A percentile compares a stretch with the other conserved stretches of the same genome.
Conservation (phyloP, 306 rosid species). For the Benincasa hispida region DNA sequence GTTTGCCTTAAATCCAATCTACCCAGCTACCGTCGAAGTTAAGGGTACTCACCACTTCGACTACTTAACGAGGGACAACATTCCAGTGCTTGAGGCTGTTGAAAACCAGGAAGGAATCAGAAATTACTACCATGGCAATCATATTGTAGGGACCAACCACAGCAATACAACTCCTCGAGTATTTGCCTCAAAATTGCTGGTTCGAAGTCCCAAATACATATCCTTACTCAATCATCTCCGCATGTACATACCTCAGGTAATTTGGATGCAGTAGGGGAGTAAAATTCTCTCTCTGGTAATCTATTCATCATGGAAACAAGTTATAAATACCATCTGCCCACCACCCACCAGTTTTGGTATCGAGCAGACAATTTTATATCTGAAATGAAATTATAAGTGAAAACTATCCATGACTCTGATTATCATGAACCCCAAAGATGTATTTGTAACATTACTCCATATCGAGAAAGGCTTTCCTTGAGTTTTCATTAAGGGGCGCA, state of each 20-base stretch:
- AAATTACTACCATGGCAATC: constrained; percentile 92
- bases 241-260: constrained; percentile 92
- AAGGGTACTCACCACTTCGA: constrained; percentile 93
- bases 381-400: not conserved
- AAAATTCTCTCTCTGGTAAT: not conserved
- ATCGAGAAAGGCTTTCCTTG: too few relatives aligned
- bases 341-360: not conserved
- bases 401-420: not conserved
- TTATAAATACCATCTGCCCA: not conserved
- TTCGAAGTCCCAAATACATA: constrained; percentile 97
- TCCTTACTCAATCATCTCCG: constrained; percentile 94
- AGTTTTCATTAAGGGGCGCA: too few relatives aligned
- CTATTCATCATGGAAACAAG: not conserved
- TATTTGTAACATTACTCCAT: not conserved
- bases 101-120: constrained; percentile 80
- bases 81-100: constrained; percentile 97
- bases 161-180: constrained; percentile 52
- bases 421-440: not conserved
- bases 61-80: constrained; percentile 95
- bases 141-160: constrained; percentile 52
- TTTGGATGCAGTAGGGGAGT: not conserved
- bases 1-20: constrained; percentile 80
- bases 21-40: constrained; percentile 91
- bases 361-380: not conserved
- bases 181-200: constrained; percentile 76